phyloP scores from a whole-genome alignment of 495 filamentous ascomycete genomes.

The Tuber umbilicatum region DNA sequence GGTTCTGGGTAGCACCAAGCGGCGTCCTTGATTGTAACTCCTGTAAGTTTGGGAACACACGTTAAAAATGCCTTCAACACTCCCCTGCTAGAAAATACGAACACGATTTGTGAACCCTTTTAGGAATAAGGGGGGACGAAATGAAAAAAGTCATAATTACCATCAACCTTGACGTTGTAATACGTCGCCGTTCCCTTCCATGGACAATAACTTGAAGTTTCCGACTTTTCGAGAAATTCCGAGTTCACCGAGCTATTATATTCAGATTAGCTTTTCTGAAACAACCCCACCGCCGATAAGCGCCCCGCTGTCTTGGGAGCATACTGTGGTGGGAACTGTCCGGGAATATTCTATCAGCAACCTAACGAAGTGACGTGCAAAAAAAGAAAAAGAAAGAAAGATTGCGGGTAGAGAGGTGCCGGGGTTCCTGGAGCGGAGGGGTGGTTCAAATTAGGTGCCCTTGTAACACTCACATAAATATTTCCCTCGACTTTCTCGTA shows the following conservation, averaged over 20 bases:
- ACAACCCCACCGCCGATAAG: not conserved
- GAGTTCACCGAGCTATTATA: slow-evolving; percentile 47
- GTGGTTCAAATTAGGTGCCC: not conserved
- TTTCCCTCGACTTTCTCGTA: slow-evolving; percentile 67
- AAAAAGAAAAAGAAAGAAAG: slow-evolving; percentile 5
- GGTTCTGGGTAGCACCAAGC: slow-evolving; percentile 64
- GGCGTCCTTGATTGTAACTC: slow-evolving; percentile 52
- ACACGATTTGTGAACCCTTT: not conserved
- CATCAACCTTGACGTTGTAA: slow-evolving; percentile 57
- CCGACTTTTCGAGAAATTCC: slow-evolving; percentile 47
- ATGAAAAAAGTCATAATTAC: slow-evolving; percentile 40
- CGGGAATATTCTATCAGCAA: slow-evolving; percentile 8
- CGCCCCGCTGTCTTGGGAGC: slow-evolving; percentile 2
- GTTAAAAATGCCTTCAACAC: not conserved
- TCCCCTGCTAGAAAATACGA: not conserved
- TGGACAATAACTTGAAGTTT: slow-evolving; percentile 53
- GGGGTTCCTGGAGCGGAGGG: not conserved
- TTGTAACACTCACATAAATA: slow-evolving; percentile 53
- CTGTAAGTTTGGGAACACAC: slow-evolving; percentile 33
- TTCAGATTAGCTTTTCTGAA: slow-evolving; percentile 12
- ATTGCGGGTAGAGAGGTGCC: slow-evolving; percentile 31
- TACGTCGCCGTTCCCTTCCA: slow-evolving; percentile 69
- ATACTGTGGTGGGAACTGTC: slow-evolving; percentile 38
- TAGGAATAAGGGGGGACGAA: not conserved
- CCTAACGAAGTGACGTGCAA: not conserved